These are phyloP conservation scores for Akanthomyces muscarius DNA, from an alignment of 2,329 filamentous ascomycete genomes.

Conservation along the genomic window DNA sequence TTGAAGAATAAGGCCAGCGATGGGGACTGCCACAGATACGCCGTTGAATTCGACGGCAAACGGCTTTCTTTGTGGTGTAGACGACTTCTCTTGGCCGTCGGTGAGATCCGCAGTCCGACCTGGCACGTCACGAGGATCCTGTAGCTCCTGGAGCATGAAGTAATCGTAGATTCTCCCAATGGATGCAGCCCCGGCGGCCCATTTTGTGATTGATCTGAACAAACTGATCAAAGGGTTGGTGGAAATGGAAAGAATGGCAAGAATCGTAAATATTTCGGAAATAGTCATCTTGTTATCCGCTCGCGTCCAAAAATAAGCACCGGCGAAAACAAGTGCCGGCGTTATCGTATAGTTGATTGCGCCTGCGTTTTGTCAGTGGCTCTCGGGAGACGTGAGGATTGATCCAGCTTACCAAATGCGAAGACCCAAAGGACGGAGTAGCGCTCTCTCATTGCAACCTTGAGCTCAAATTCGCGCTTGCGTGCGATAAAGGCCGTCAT, in stretches of 20 bases:
- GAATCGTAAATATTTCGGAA: neutral
- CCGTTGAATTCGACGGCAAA: too few relatives aligned
- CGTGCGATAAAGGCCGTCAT: neutral
- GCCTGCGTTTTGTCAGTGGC: too few relatives aligned
- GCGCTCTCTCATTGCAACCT: neutral
- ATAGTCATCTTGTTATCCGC: neutral
- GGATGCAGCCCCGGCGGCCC: neutral
- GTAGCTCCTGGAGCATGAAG: neutral
- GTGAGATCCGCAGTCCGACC: too few relatives aligned
- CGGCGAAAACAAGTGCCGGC: conserved; percentile 3
- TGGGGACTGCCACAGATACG: too few relatives aligned
- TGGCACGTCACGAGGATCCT: too few relatives aligned
- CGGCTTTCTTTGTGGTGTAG: too few relatives aligned
- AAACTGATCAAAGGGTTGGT: neutral
- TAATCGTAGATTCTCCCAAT: neutral
- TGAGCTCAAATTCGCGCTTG: neutral
- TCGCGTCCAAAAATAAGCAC: conserved; percentile 4
- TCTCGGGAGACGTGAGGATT: too few relatives aligned
- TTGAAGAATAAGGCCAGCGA: too few relatives aligned
- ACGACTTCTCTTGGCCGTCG: too few relatives aligned
- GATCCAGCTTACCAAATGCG: neutral
- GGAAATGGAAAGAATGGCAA: neutral
- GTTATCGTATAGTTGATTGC: neutral
- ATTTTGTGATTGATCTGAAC: neutral
- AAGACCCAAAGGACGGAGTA: neutral